A percentile compares a stretch with the other conserved stretches of the same genome.
phyloP scores from a whole-genome alignment of 257 asterid species.

The Eucommia ulmoides region DNA sequence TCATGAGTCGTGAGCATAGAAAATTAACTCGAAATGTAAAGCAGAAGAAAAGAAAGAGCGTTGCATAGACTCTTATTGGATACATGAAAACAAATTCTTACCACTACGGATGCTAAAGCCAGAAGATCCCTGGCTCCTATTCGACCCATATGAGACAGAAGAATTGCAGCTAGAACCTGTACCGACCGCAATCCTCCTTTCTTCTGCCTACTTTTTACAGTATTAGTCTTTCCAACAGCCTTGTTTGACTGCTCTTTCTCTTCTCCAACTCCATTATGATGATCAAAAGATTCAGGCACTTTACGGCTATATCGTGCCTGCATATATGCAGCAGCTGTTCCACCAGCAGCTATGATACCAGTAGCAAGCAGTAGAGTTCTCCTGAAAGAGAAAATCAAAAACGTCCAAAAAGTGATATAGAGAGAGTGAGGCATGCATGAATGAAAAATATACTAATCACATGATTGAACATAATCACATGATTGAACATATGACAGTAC shows the following conservation, averaged over 20 bases:
- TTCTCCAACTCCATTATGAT: conserved; percentile 36
- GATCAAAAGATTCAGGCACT: conserved; percentile 24
- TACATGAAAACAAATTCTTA: conserved; percentile 10
- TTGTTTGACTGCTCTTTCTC: conserved; percentile 24
- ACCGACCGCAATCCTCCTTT: conserved; percentile 82
- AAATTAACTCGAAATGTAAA: no score
- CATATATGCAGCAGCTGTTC: conserved; percentile 78
- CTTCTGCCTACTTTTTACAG: conserved; percentile 59
- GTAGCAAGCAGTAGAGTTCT: conserved; percentile 74
- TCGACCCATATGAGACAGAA: conserved; percentile 77
- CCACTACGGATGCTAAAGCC: conserved; percentile 82
- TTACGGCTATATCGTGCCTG: conserved; percentile 45
- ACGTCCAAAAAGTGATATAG: background rate
- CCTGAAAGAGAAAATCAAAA: conserved; percentile 30
- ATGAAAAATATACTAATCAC: background rate
- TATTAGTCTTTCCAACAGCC: conserved; percentile 33
- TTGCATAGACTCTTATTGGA: no score
- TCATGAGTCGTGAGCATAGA: no score
- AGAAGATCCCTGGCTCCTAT: conserved; percentile 65
- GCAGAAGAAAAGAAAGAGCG: no score
- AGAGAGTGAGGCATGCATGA: background rate
- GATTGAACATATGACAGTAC: background rate
- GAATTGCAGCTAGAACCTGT: conserved; percentile 80
- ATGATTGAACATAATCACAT: background rate
- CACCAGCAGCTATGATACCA: conserved; percentile 85